These are phyloP conservation scores for Starmerella riodocensis DNA, from an alignment of 805 yeast species.

Conservation along the genomic window DNA sequence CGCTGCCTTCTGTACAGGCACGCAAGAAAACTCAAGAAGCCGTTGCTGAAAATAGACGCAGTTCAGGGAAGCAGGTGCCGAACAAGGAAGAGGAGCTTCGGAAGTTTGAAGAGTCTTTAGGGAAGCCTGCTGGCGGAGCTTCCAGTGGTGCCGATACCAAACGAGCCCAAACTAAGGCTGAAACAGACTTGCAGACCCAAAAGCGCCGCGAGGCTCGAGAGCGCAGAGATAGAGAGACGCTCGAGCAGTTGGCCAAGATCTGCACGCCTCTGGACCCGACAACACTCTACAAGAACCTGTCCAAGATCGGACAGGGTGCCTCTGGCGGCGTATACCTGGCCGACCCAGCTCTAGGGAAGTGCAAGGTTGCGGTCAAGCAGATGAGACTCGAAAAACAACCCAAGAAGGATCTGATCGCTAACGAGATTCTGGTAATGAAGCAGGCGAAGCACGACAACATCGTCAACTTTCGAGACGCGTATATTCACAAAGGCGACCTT, in stretches of 20 bases:
- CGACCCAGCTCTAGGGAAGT: slow-evolving; percentile 36
- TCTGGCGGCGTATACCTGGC: slow-evolving; percentile 87
- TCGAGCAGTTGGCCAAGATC: slow-evolving; percentile 56
- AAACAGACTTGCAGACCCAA: slow-evolving; percentile 11
- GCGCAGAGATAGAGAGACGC: slow-evolving; percentile 55
- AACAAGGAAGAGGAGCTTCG: slow-evolving; percentile 21
- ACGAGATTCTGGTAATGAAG: slow-evolving; percentile 92
- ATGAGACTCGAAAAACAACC: slow-evolving; percentile 93
- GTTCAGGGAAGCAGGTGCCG: slow-evolving; percentile 15
- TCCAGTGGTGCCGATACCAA: not conserved
- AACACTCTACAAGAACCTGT: slow-evolving; percentile 42
- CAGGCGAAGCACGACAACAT: slow-evolving; percentile 81
- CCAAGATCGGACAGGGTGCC: slow-evolving; percentile 82
- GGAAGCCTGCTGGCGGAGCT: not conserved
- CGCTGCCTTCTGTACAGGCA: not conserved
- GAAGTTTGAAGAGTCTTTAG: slow-evolving; percentile 15
- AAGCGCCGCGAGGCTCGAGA: slow-evolving; percentile 64
- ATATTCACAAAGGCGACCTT: slow-evolving; percentile 43
- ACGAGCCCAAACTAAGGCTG: not conserved
- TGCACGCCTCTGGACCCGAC: slow-evolving; percentile 82
- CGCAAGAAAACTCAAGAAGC: not conserved
- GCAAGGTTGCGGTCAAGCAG: slow-evolving; percentile 79
- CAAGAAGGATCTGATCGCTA: slow-evolving; percentile 83
- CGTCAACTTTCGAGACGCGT: slow-evolving; percentile 86
- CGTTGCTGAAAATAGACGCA: slow-evolving; percentile 1